Evolutionary conservation across 2,329 filamentous ascomycete species (phyloP), one percentile per base, ranked within the genome.

Genomic region (Trematosphaeria pertusa): DNA sequence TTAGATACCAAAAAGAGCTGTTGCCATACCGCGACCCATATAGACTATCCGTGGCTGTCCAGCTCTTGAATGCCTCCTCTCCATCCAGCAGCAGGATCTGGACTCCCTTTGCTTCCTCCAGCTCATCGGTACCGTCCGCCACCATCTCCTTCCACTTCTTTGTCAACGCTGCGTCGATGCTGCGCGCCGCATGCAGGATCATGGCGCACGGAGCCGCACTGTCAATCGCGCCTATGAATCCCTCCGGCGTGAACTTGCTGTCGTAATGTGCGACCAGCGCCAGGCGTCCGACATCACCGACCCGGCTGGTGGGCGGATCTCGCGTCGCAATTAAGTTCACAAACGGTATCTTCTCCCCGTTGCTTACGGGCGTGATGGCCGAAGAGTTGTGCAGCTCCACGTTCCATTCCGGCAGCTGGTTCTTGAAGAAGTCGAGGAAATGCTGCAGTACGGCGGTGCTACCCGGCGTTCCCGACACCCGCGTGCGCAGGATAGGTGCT

Each of bases 251-350:
- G 52, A 88, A 80, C 73, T 96, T 88, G 70, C 87, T 94, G 67
- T 99, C 94, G 71, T 96, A 97, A 71, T 99, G 94, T 18, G 94
- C 94, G 11, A 93, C 94, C 50, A 99, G 79, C 5, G 91, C 92
- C 68, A 99, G 75, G 39, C 92, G 80, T 21, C 86, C 86, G 3
- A 96, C 89, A 56, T 97, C 87, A 1, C 92, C 93, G 0, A 76
- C 70, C 2, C 78, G 72, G 1, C 85, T 78, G 81, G 89, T 92
- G 1, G 94, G 94, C 37, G 94, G 94, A 72, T 97, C 93, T 42
- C 93, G 85, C n/a, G 86, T 88, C 47, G 93, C 86, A 54, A 97
- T 89, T 48, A 99, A 77, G 67, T 97, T 99, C 45, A 84, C 78
- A 71, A 99, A 99, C 0, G 91, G 90, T 0, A 97, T 78, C 6